phyloP scores from a whole-genome alignment of 1,139 yeast species.

The Yamadazyma conglobata region DNA sequence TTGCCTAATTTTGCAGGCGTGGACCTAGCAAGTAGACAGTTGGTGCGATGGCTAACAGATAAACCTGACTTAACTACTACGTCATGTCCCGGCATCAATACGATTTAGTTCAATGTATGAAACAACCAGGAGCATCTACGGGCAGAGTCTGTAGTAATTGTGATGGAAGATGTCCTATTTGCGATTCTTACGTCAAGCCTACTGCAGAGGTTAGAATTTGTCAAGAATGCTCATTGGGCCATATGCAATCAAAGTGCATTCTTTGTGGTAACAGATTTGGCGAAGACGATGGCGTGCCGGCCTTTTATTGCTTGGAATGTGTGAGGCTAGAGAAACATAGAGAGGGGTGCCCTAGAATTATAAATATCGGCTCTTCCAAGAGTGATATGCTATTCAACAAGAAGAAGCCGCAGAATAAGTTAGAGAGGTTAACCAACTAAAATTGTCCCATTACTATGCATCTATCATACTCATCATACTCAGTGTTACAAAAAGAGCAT shows the following conservation, averaged over 20 bases:
- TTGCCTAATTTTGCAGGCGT: no score
- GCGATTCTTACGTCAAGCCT: constrained; percentile 85
- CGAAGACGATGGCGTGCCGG: constrained; percentile 48
- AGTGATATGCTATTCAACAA: constrained; percentile 67
- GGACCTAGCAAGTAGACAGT: no score
- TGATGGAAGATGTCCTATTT: constrained; percentile 88
- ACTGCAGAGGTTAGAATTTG: constrained; percentile 71
- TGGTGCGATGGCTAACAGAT: no score
- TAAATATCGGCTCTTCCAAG: constrained; percentile 74
- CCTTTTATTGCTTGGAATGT: constrained; percentile 86
- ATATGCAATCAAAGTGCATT: constrained; percentile 61
- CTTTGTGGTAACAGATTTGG: constrained; percentile 58
- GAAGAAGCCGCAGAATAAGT: constrained; percentile 14
- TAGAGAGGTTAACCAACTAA: constrained; percentile 11
- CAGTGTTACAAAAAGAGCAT: no score
- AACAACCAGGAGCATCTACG: constrained; percentile 71
- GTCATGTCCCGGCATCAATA: constrained; percentile 87
- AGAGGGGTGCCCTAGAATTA: constrained; percentile 89
- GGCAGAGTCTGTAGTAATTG: constrained; percentile 81
- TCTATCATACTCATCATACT: no score
- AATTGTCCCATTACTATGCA: no score
- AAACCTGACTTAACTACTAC: neutral
- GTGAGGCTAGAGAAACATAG: constrained; percentile 75
- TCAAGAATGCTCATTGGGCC: constrained; percentile 81
- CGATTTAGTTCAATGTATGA: constrained; percentile 81